phyloP scores from a whole-genome alignment of 768 basidiomycete genomes.

The Lentinus tigrinus region DNA sequence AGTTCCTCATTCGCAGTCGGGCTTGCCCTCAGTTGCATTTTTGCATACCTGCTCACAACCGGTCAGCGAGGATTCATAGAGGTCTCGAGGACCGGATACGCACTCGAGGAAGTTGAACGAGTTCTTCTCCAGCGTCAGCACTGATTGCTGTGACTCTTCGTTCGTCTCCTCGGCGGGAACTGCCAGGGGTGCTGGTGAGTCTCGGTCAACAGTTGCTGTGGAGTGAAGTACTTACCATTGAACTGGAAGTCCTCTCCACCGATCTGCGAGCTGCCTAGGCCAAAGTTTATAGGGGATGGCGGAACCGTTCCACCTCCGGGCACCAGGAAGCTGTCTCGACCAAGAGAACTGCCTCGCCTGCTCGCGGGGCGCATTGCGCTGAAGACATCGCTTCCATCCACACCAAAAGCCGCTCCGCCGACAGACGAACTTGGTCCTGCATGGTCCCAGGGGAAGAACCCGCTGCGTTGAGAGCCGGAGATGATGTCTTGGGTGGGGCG shows the following conservation, averaged over 20 bases:
- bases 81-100: conserved; percentile 20
- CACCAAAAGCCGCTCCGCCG: conserved; percentile 35
- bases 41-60: conserved; percentile 57
- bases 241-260: conserved; percentile 65
- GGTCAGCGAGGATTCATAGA: conserved; percentile 8
- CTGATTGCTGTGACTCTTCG: conserved; percentile 50
- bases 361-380: conserved; percentile 29
- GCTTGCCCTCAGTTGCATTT: conserved; percentile 69
- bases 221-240: conserved; percentile 47
- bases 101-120: conserved; percentile 82
- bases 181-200: conserved; percentile 8
- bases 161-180: conserved; percentile 29
- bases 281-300: conserved; percentile 47
- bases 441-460: conserved; percentile 83
- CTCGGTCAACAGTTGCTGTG: neutral
- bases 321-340: conserved; percentile 56
- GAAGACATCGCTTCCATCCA: conserved; percentile 42
- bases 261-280: conserved; percentile 37
- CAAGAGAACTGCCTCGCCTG: conserved; percentile 49
- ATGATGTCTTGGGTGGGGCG: conserved; percentile 36
- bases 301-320: conserved; percentile 39
- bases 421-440: conserved; percentile 64
- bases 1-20: conserved; percentile 46
- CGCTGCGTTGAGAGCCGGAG: conserved; percentile 62
- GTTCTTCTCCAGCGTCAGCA: conserved; percentile 67